Base-by-base conservation (phyloP, 345 rosid species). In the Hypericum androsaemum region DNA sequence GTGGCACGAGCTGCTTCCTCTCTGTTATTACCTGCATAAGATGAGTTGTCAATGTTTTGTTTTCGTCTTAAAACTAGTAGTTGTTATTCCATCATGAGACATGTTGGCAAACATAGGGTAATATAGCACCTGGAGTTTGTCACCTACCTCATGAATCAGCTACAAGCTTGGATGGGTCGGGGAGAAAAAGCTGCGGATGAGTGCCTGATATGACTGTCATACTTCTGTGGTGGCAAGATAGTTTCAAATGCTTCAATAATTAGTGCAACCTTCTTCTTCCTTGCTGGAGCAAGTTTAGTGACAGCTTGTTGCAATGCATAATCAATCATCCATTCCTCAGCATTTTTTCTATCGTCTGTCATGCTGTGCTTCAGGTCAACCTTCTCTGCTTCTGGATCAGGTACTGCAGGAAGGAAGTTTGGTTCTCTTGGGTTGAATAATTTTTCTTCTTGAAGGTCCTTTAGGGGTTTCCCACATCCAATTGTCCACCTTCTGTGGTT, bases 351-450 rank as follows among this genome's bases (percentile, higher is more conserved):
- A 40, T 57, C 66, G 12, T 67, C 71, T 62, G 57, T 46, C 44
- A 10, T 42, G 51, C 61, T 66, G 53, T 67, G 71, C 47, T 45
- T 67, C 45, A 67, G 66, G 57, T 67, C 66, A 16, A 67, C 66
- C 50, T 57, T 61, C 41, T 67, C 66, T 52, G 62, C 58, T 36
- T 83, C 94, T 2, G 78, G 72, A 5, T 75, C 86, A 8, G 72
- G 68, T 16, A 69, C 76, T 41, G 77, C 1, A 0, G 94, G 80
- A 57, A 88, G 79, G 73, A 69, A 92, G 59, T 75, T 92, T 7
- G 96, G 98, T 49, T 81, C 95, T 69, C 68, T 72, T 10, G 95
- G 96, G 61, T 81, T 92, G 73, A 88, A 84, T 10, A 51, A 50
- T 59, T 65, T 70, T 47, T 14, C 14, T 16, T 76, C 79, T 54